These are phyloP conservation scores for Pueraria montana DNA, from an alignment of 306 rosid genomes.

Conservation along the genomic window DNA sequence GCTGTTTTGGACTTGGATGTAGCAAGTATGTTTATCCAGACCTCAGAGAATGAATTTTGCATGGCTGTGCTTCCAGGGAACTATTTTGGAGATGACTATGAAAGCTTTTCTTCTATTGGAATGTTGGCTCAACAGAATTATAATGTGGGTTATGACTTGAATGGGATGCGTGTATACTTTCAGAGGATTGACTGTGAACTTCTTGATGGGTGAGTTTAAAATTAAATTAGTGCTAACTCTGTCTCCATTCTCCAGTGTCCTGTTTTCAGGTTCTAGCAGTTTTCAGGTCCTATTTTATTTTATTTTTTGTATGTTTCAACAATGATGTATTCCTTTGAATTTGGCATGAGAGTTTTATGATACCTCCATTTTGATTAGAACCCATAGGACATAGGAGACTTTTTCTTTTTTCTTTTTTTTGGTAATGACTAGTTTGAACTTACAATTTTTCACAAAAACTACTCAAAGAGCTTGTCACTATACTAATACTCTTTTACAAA, in stretches of 20 bases:
- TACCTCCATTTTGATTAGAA: background rate
- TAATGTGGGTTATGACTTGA: constrained; percentile 39
- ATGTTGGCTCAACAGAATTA: constrained; percentile 35
- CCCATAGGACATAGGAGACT: background rate
- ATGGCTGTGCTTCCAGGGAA: constrained; percentile 41
- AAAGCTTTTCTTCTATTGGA: constrained; percentile 40
- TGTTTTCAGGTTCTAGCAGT: background rate
- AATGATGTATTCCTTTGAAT: background rate
- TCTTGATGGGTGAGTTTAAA: constrained; percentile 24
- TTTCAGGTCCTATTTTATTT: background rate
- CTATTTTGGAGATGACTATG: constrained; percentile 30
- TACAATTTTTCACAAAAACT: background rate
- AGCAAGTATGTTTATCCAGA: constrained; percentile 12
- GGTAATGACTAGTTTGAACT: background rate
- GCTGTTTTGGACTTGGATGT: constrained; percentile 29
- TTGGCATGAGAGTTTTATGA: background rate
- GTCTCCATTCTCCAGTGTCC: background rate
- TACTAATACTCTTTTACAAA: too few relatives aligned
- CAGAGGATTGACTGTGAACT: constrained; percentile 39
- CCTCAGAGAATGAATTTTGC: constrained; percentile 28
- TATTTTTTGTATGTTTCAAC: background rate
- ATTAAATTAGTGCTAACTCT: background rate
- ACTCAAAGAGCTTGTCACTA: background rate
- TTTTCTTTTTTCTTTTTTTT: too few relatives aligned
- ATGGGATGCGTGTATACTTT: background rate